Percentiles rank a stretch among this genome's conserved stretches.
Conservation (phyloP, 2,329 filamentous ascomycete genomes). For the Microdochium paspali region DNA sequence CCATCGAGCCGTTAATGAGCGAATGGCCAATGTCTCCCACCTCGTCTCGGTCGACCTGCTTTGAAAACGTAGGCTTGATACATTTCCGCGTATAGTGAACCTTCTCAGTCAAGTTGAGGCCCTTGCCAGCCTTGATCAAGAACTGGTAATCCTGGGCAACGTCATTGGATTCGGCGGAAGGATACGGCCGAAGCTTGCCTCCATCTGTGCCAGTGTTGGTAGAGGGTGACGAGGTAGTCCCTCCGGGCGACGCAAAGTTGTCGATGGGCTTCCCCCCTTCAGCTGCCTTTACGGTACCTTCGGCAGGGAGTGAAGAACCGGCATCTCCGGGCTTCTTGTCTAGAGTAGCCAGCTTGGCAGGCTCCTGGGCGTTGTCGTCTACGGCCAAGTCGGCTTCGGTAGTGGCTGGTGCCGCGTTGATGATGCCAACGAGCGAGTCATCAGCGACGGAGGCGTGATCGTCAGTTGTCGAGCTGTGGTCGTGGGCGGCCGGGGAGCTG, state of each 20-base stretch:
- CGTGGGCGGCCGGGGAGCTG: too few relatives aligned
- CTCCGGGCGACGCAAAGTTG: not conserved
- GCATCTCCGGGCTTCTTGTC: not conserved
- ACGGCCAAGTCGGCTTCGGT: not conserved
- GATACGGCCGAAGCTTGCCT: constrained; percentile 1
- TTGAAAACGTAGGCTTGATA: constrained; percentile 25
- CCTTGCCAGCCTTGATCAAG: constrained; percentile 12
- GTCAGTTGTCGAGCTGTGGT: too few relatives aligned
- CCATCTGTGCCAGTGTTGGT: not conserved
- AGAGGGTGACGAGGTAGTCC: not conserved
- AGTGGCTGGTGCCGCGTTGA: not conserved
- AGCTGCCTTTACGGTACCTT: not conserved
- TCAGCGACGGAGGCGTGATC: too few relatives aligned
- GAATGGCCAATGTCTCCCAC: not conserved
- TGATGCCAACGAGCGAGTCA: not conserved
- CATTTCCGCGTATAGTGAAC: constrained; percentile 35
- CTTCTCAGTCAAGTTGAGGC: constrained; percentile 26
- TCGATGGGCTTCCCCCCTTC: not conserved
- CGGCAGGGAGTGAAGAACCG: not conserved
- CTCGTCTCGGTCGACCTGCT: not conserved
- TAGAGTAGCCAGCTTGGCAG: not conserved
- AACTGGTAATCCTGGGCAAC: constrained; percentile 15
- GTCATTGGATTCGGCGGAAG: constrained; percentile 5
- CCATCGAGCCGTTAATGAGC: not conserved
- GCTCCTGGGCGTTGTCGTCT: not conserved